Evolutionary conservation across 2,329 filamentous ascomycete species (phyloP).

Genomic region (Ophiocordyceps camponoti-saundersi): DNA sequence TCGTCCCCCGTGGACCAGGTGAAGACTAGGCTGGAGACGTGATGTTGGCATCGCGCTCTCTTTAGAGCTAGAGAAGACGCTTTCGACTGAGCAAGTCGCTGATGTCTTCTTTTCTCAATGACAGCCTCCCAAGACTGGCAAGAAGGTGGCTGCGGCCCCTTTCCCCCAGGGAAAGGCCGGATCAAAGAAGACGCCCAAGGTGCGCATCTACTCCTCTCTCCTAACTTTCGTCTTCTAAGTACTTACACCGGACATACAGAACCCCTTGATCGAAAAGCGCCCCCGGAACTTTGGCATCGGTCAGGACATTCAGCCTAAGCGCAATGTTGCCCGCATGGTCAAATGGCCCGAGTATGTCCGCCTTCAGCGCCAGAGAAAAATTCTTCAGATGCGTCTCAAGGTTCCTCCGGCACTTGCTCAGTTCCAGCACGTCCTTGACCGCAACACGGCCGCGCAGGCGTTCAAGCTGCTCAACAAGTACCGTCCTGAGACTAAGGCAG

Average conservation of each 20-base stretch:
- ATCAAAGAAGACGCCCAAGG: slow-evolving; percentile 92
- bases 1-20: slow-evolving; percentile 18
- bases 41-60: slow-evolving; percentile 40
- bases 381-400: slow-evolving; percentile 96
- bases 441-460: slow-evolving; percentile 87
- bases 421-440: slow-evolving; percentile 94
- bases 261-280: slow-evolving; percentile 98
- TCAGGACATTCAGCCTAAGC: slow-evolving; percentile 93
- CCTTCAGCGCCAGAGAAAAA: slow-evolving; percentile 87
- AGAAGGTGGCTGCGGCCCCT: slow-evolving; percentile 95
- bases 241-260: slow-evolving; percentile 33
- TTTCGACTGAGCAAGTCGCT: slow-evolving; percentile 68
- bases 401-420: slow-evolving; percentile 93
- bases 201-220: slow-evolving; percentile 29
- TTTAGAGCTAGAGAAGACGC: slow-evolving; percentile 84
- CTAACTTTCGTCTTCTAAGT: neutral
- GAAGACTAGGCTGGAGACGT: slow-evolving; percentile 51
- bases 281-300: slow-evolving; percentile 96
- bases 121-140: slow-evolving; percentile 97
- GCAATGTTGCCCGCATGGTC: slow-evolving; percentile 95
- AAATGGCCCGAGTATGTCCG: slow-evolving; percentile 99
- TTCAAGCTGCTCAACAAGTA: slow-evolving; percentile 99
- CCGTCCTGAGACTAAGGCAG: slow-evolving; percentile 94
- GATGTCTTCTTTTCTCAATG: slow-evolving; percentile 99
- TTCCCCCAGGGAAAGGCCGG: slow-evolving; percentile 88